A percentile compares a stretch with the other conserved stretches of the same genome.
Evolutionary conservation across 139 green algal genomes (phyloP).

Genomic region (Mesotaenium endlicherianum): DNA sequence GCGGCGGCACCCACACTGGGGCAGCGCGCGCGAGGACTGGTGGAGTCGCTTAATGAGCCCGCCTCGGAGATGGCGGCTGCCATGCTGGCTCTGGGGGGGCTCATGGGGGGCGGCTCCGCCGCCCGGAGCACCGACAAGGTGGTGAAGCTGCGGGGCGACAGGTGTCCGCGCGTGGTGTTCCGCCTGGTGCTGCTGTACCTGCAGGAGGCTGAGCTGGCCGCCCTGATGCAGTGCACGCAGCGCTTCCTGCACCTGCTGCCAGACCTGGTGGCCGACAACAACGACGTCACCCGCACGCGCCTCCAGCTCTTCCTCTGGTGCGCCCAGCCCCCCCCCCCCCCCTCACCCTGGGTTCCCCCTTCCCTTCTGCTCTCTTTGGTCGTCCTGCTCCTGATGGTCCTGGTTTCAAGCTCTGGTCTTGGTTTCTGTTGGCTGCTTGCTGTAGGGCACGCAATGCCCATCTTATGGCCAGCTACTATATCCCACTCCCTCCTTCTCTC

Average conservation of each 20-base stretch:
- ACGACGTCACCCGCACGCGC: conserved; percentile 12
- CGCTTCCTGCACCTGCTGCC: conserved; percentile 26
- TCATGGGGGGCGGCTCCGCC: neutral
- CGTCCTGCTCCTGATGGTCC: neutral
- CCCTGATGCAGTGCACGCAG: conserved; percentile 6
- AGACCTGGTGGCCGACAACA: neutral
- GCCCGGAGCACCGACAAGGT: neutral
- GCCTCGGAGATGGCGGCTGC: neutral
- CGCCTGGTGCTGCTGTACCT: conserved; percentile 38
- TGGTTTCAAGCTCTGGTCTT: no score
- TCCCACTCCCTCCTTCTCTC: neutral
- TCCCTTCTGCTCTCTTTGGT: neutral
- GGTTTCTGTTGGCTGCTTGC: no score
- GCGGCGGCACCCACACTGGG: neutral
- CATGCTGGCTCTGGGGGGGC: neutral
- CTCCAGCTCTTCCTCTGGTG: conserved; percentile 34
- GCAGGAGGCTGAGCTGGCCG: conserved; percentile 10
- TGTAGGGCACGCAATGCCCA: no score
- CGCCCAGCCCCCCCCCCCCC: neutral
- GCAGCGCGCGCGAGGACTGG: neutral
- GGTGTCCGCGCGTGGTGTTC: conserved; percentile 28
- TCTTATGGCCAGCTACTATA: no score
- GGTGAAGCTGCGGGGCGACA: conserved; percentile 24
- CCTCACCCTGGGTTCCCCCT: neutral
- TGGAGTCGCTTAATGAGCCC: neutral